phyloP scores from a whole-genome alignment of 306 rosid species.

The Vigna nakashimae region DNA sequence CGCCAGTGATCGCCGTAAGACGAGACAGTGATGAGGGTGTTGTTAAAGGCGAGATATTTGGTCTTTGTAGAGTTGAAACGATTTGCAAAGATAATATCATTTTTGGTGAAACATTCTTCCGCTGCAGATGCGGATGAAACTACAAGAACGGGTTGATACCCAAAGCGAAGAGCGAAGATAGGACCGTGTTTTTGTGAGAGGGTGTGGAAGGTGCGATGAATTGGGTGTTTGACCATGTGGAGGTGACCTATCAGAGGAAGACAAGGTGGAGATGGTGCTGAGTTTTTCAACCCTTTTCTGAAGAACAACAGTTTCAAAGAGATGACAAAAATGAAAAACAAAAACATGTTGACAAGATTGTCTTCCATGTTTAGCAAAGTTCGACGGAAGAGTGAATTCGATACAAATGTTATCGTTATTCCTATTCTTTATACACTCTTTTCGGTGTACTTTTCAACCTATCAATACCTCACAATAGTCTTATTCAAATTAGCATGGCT shows the following conservation, averaged over 20 bases:
- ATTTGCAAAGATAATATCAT: constrained; percentile 65
- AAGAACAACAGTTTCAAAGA: constrained; percentile 20
- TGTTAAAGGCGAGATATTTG: constrained; percentile 58
- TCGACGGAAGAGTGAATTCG: too few relatives aligned
- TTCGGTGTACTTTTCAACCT: too few relatives aligned
- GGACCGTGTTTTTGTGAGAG: constrained; percentile 61
- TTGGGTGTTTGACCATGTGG: constrained; percentile 51
- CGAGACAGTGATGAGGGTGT: constrained; percentile 33
- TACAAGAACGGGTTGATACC: constrained; percentile 42
- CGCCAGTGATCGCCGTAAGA: constrained; percentile 86
- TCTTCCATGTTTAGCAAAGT: too few relatives aligned
- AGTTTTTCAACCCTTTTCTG: constrained; percentile 41
- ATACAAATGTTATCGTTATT: too few relatives aligned
- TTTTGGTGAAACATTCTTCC: constrained; percentile 76
- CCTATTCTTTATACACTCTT: too few relatives aligned
- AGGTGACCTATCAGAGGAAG: constrained; percentile 73
- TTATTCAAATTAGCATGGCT: too few relatives aligned
- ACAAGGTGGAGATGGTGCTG: constrained; percentile 63
- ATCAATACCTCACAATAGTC: too few relatives aligned
- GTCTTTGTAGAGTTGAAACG: constrained; percentile 44
- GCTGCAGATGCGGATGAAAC: constrained; percentile 58
- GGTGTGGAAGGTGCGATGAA: constrained; percentile 43
- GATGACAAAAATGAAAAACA: too few relatives aligned
- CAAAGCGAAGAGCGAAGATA: constrained; percentile 43
- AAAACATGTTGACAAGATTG: too few relatives aligned